These are phyloP conservation scores for Torulaspora gathmanii DNA, from an alignment of 805 yeast species.

Conservation along the genomic window DNA sequence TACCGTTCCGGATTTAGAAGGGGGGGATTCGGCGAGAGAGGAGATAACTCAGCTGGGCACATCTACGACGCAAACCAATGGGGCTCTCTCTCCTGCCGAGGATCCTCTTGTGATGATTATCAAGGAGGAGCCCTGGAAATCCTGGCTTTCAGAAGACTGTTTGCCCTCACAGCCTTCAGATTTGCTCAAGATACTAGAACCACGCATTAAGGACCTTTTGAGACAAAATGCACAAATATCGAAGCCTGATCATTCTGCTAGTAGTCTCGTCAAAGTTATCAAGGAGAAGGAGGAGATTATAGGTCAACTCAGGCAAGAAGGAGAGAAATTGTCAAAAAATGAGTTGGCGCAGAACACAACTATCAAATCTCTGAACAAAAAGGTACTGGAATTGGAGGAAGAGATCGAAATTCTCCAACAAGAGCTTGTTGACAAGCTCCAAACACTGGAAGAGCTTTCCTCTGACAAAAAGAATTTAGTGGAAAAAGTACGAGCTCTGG, in stretches of 20 bases:
- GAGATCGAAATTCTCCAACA: slow-evolving; percentile 25
- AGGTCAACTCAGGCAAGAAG: slow-evolving; percentile 66
- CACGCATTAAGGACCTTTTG: slow-evolving; percentile 6
- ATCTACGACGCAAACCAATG: not conserved
- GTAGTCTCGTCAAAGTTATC: slow-evolving; percentile 23
- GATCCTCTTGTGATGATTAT: slow-evolving; percentile 1
- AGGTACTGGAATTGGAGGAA: slow-evolving; percentile 40
- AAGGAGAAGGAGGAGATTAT: slow-evolving; percentile 52
- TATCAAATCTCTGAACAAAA: slow-evolving; percentile 56
- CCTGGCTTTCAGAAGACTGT: slow-evolving; percentile 3
- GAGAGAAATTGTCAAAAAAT: slow-evolving; percentile 62
- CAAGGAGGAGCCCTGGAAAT: slow-evolving; percentile 9
- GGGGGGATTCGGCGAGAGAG: not conserved
- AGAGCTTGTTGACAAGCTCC: slow-evolving; percentile 16
- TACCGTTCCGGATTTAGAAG: not conserved
- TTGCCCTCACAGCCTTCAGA: not conserved
- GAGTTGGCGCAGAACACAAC: slow-evolving; percentile 66
- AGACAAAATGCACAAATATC: slow-evolving; percentile 5
- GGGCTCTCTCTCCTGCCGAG: not conserved
- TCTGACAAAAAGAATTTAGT: slow-evolving; percentile 21
- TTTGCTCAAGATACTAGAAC: slow-evolving; percentile 11
- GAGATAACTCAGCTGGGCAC: not conserved
- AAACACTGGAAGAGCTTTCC: slow-evolving; percentile 29
- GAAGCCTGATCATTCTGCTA: slow-evolving; percentile 10
- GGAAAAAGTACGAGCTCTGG: slow-evolving; percentile 15